A percentile compares a stretch with the other conserved stretches of the same genome.
phyloP scores from a whole-genome alignment of 306 rosid species.

The Trifolium dubium region DNA sequence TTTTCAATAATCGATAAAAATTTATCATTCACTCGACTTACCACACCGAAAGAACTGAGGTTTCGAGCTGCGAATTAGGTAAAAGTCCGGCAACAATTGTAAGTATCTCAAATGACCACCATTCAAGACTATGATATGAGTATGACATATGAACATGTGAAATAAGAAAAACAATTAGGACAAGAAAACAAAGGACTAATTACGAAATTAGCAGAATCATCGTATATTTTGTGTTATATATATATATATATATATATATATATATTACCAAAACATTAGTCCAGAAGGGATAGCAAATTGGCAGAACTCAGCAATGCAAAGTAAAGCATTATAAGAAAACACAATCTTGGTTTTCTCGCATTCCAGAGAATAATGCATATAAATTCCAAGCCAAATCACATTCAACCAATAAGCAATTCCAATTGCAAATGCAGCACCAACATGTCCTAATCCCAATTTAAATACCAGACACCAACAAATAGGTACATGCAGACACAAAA shows the following conservation, averaged over 20 bases:
- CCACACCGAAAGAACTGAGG: conserved; percentile 73
- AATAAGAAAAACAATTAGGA: neutral
- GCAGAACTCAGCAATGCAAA: conserved; percentile 47
- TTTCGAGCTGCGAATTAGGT: conserved; percentile 61
- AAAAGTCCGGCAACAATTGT: conserved; percentile 61
- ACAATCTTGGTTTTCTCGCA: conserved; percentile 57
- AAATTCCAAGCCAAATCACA: conserved; percentile 55
- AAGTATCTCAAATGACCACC: conserved; percentile 76
- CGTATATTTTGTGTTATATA: neutral
- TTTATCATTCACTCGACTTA: conserved; percentile 12
- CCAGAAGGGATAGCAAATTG: conserved; percentile 52
- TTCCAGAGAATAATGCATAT: conserved; percentile 53
- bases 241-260: conserved; percentile 36
- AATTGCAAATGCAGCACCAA: conserved; percentile 69
- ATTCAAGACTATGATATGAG: conserved; percentile 55
- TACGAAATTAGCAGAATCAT: conserved; percentile 1
- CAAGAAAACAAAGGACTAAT: neutral
- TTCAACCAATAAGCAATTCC: conserved; percentile 68
- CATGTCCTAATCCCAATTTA: conserved; percentile 47
- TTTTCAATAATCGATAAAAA: neutral
- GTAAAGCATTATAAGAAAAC: conserved; percentile 46
- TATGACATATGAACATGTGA: neutral
- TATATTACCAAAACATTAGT: conserved; percentile 52
- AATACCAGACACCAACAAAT: conserved; percentile 61
- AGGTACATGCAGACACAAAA: conserved; percentile 59